These are phyloP conservation scores for Medicago ruthenica DNA, from an alignment of 306 rosid species.

Conservation along the genomic window DNA sequence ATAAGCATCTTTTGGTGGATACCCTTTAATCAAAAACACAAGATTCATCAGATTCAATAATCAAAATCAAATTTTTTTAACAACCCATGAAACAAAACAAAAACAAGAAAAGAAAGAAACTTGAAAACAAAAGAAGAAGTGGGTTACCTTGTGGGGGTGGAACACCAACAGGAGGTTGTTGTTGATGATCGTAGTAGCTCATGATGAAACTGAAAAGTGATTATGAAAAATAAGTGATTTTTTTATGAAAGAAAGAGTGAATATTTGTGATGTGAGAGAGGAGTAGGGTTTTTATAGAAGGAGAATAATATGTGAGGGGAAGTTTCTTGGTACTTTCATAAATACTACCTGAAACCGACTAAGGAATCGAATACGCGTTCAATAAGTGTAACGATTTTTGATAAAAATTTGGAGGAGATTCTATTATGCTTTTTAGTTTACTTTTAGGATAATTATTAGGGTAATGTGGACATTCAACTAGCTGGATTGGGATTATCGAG, in stretches of 20 bases:
- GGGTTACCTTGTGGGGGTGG: conserved; percentile 69
- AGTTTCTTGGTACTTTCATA: conserved; percentile 24
- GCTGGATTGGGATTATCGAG: no score
- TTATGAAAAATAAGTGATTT: not conserved
- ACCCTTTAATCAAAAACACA: conserved; percentile 40
- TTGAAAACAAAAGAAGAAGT: not conserved
- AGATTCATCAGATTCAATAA: not conserved
- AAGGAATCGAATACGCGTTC: conserved; percentile 37
- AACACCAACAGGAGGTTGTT: conserved; percentile 62
- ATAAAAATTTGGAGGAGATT: not conserved
- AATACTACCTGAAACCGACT: conserved; percentile 27
- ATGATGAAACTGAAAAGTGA: not conserved
- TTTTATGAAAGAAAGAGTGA: not conserved
- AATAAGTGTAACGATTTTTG: not conserved
- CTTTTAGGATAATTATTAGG: no score
- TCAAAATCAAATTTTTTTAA: not conserved
- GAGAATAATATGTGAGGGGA: not conserved
- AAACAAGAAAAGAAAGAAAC: not conserved
- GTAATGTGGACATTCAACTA: no score
- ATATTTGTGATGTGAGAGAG: not conserved
- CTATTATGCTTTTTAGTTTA: no score
- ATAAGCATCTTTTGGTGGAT: conserved; percentile 57
- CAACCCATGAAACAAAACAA: not conserved
- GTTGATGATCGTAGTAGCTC: conserved; percentile 61
- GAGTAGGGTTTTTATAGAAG: not conserved